Evolutionary conservation across 2,329 filamentous ascomycete genomes (phyloP).

Genomic region (Pseudohalonectria lignicola): DNA sequence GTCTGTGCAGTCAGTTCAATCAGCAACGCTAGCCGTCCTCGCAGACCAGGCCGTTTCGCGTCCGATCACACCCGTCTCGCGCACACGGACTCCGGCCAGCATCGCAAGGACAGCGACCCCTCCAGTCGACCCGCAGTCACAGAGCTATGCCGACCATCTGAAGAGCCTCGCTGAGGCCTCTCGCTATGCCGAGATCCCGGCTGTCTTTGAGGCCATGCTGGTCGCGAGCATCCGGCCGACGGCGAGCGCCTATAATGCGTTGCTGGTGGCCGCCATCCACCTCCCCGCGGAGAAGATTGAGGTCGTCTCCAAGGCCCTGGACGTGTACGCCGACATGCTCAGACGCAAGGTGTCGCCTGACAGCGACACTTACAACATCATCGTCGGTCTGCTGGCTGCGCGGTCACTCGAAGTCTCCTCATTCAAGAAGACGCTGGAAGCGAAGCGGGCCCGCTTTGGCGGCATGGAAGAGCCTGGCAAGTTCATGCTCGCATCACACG

Average conservation of each 20-base stretch:
- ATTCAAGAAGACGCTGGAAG: constrained; percentile 63
- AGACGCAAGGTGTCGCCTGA: constrained; percentile 73
- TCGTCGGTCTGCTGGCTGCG: constrained; percentile 72
- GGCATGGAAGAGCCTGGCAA: constrained; percentile 74
- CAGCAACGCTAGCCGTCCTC: constrained; percentile 23
- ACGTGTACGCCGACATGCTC: constrained; percentile 96
- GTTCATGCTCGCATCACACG: constrained; percentile 82
- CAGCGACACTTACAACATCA: constrained; percentile 74
- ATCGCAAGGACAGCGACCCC: constrained; percentile 48
- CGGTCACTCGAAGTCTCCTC: constrained; percentile 69
- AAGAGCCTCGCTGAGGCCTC: constrained; percentile 59
- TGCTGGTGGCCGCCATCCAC: constrained; percentile 75
- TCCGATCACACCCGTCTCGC: constrained; percentile 29
- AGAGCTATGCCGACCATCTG: constrained; percentile 69
- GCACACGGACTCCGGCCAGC: constrained; percentile 30
- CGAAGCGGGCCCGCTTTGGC: constrained; percentile 74
- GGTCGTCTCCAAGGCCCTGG: constrained; percentile 80
- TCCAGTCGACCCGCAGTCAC: constrained; percentile 50
- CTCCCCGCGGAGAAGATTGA: constrained; percentile 70
- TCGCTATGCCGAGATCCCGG: constrained; percentile 79
- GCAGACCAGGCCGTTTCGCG: constrained; percentile 27
- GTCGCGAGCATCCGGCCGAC: constrained; percentile 72
- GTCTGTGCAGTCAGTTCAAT: constrained; percentile 26
- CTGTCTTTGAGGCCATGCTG: constrained; percentile 84
- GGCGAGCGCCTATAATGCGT: constrained; percentile 80